Evolutionary conservation across 805 yeast genomes (phyloP).

Genomic region (Myxozyma mucilagina): DNA sequence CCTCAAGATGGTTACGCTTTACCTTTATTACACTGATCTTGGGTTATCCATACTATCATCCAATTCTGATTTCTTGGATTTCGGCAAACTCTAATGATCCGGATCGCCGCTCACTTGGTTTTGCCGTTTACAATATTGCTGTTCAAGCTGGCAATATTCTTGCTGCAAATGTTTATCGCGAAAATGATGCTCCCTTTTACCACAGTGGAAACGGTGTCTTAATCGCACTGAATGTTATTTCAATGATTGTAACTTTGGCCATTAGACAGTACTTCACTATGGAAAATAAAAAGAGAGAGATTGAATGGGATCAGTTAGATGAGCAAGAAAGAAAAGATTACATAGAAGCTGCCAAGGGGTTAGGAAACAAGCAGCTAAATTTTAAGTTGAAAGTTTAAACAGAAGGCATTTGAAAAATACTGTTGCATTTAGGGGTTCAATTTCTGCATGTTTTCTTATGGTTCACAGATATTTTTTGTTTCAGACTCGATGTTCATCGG

Average conservation of each 20-base stretch:
- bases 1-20: conserved; percentile 28
- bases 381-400: conserved; percentile 34
- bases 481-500: too few species aligned
- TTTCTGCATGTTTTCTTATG: not conserved
- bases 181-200: conserved; percentile 60
- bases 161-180: conserved; percentile 57
- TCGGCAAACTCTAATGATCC: conserved; percentile 64
- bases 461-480: too few species aligned
- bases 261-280: conserved; percentile 40
- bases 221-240: conserved; percentile 32
- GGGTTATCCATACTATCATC: conserved; percentile 53
- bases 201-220: conserved; percentile 52
- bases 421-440: not conserved
- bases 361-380: conserved; percentile 61
- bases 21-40: conserved; percentile 38
- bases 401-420: not conserved
- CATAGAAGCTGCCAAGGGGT: conserved; percentile 47
- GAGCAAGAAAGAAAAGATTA: conserved; percentile 53
- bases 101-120: conserved; percentile 60
- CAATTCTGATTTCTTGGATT: conserved; percentile 59
- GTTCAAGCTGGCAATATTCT: conserved; percentile 60
- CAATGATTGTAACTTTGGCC: conserved; percentile 35
- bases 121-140: conserved; percentile 64
- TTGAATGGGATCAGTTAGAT: conserved; percentile 53
- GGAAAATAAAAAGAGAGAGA: conserved; percentile 43